Percentiles rank a stretch among this genome's conserved stretches.
phyloP scores from a whole-genome alignment of 805 yeast genomes.

The Zygotorulaspora florentina region DNA sequence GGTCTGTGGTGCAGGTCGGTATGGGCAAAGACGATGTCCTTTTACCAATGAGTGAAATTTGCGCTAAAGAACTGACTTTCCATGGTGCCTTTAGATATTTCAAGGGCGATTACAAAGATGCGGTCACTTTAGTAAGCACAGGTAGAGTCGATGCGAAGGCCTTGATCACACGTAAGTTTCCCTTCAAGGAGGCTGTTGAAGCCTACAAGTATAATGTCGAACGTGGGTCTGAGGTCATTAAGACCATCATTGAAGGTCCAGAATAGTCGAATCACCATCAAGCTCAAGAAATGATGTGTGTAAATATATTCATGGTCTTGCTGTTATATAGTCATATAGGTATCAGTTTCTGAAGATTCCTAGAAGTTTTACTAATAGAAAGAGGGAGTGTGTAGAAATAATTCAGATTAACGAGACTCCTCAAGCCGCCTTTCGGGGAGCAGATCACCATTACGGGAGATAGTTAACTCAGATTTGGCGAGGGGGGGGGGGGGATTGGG shows the following conservation, averaged over 20 bases:
- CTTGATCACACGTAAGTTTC: constrained; percentile 69
- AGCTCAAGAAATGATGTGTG: not conserved
- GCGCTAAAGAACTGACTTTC: constrained; percentile 62
- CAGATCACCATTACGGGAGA: too few relatives aligned
- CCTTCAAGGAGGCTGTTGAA: constrained; percentile 65
- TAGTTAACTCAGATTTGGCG: too few relatives aligned
- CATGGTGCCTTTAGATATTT: constrained; percentile 80
- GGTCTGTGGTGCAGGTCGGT: constrained; percentile 79
- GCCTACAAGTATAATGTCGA: constrained; percentile 68
- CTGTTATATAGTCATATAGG: not conserved
- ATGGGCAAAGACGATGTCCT: constrained; percentile 66
- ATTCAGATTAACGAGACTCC: too few relatives aligned
- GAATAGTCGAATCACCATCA: constrained; percentile 2
- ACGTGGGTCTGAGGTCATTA: constrained; percentile 61
- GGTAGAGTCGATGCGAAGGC: constrained; percentile 64
- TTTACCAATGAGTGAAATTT: constrained; percentile 70
- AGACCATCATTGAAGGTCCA: constrained; percentile 82
- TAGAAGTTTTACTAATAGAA: too few relatives aligned
- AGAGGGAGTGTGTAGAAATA: too few relatives aligned
- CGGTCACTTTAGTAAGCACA: constrained; percentile 60
- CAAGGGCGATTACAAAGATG: constrained; percentile 68
- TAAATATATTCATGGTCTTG: not conserved
- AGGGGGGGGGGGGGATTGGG: too few relatives aligned
- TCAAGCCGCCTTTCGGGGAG: too few relatives aligned
- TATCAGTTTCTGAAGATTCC: not conserved